Base-by-base conservation (phyloP, 2,329 filamentous ascomycete genomes). In the Neonectria magnoliae region DNA sequence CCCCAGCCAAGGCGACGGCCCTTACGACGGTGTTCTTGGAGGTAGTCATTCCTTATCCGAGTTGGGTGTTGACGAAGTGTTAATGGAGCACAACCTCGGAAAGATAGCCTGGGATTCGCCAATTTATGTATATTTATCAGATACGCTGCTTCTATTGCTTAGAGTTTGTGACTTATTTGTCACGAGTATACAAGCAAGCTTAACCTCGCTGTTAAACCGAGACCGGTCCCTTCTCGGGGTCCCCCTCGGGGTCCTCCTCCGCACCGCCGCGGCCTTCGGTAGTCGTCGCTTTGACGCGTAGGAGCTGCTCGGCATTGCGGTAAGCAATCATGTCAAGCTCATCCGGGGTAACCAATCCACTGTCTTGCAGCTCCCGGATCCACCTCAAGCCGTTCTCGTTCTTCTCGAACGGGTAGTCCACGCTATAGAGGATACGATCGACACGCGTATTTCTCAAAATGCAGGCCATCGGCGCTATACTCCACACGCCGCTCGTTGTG, bases 321-420 rank as follows among this genome's bases (percentile, higher is more conserved):
- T 81, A 84, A 0, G 79, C 81, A 68, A 88, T 82, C 45, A 74
- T 77, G 50, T 84, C 81, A 68, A 86, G 79, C 58, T 86, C 81
- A 54, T 85, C 81, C 31, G 78, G 73, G 1, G 73, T 81, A 33
- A 89, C 78, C 68, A 88, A 70, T 0, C 82, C 83, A 66, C 85
- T 87, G 48, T 78, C 72, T 60, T 79, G 77, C 45, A 89, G 72
- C 64, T 85, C 82, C 54, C 80, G 71, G 57, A 88, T 76, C 68
- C 84, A 87, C 9, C 75, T 76, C 29, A 79, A 73, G 0, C 85
- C 86, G 14, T 81, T 81, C 62, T 83, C 81, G 63, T 83, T 87
- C 53, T 76, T 77, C 47, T 80, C 80, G 54, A 88, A 87, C 0
- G 87, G 87, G 68, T 88, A 88, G 68, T 88, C 86, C 10, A 88